phyloP scores from a whole-genome alignment of 148 eudicot genomes.

The Cornus kousa region DNA sequence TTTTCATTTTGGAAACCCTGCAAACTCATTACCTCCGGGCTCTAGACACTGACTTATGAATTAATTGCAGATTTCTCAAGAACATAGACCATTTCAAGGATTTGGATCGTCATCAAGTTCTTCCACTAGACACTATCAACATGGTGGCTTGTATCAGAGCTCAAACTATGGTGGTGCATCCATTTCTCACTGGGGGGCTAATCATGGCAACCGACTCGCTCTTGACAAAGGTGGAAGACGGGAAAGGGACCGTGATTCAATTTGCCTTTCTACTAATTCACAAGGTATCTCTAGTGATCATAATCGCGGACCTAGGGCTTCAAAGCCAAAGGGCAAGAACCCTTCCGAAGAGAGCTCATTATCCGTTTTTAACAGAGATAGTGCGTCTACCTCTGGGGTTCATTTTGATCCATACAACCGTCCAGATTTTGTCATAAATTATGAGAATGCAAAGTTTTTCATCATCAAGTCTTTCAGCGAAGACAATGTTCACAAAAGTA shows the following conservation, averaged over 20 bases:
- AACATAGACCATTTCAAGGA: conserved; percentile 70
- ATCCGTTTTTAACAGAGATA: conserved; percentile 34
- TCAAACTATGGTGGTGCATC: conserved; percentile 44
- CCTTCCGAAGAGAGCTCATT: conserved; percentile 39
- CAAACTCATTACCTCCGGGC: neutral
- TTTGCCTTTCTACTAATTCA: conserved; percentile 25
- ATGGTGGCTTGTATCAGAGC: conserved; percentile 52
- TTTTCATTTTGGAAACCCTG: neutral
- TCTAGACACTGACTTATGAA: neutral
- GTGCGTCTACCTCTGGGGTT: conserved; percentile 50
- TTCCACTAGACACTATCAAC: conserved; percentile 49
- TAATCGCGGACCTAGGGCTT: conserved; percentile 93
- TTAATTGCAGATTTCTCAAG: conserved; percentile 51
- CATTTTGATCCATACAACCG: conserved; percentile 49
- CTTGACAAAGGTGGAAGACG: conserved; percentile 65
- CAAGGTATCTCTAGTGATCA: conserved; percentile 65
- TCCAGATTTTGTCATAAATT: conserved; percentile 66
- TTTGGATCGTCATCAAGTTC: conserved; percentile 54
- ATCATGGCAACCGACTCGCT: conserved; percentile 43
- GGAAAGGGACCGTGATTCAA: conserved; percentile 57
- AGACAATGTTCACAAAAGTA: conserved; percentile 94
- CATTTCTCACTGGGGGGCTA: conserved; percentile 44
- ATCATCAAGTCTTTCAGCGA: conserved; percentile 96
- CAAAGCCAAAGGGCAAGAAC: conserved; percentile 61
- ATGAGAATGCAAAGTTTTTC: conserved; percentile 85